Base-by-base conservation (phyloP, 768 basidiomycete species). In the Harrya chromipes region DNA sequence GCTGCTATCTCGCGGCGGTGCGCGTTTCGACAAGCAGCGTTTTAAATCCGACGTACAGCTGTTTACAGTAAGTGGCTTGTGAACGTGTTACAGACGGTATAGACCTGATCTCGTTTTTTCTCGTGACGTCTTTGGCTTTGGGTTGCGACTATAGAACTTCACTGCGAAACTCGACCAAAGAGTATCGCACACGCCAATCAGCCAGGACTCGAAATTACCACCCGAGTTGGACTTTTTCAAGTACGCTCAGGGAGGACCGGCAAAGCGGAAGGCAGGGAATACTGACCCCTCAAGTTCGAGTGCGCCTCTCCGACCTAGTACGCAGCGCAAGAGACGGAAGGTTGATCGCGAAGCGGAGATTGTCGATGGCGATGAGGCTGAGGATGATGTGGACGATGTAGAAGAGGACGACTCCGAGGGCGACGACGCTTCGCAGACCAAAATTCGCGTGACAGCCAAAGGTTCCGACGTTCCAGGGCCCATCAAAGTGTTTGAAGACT, bases 171-270 rank as follows among this genome's bases (percentile, higher is more conserved):
- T 56, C 52, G 58, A 53, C 12, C 29, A 6, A 61, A 57, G 63
- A 50, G 52, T 51, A 27, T 60, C 54, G 53, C 48, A 62, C 26
- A 53, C 52, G 14, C 49, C 59, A 11, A 62, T 50, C 46, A 56
- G 49, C 2, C 60, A 61, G n/a, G 69, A 70, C n/a, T 73, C 70
- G 9, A 80, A 79, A 49, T 77, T 94, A 39, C 93, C 88, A 2
- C 57, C 74, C 2, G 90, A 88, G 60, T 77, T 97, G 7, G 92
- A 98, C 66, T 94, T 95, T 68, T 98, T 97, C 72, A 92, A 87
- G 59, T 92, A 91, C 53, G 84, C 87, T 3, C 77, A 82, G 54
- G 79, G 76, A 21, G 73, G 72, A 16, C 56, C 71, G 8, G 67
- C 62, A 29, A 87, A 87, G 63, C 77, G 83, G 46, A 84, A 83